Conservation (phyloP, 345 rosid species). For the Corchorus olitorius region DNA sequence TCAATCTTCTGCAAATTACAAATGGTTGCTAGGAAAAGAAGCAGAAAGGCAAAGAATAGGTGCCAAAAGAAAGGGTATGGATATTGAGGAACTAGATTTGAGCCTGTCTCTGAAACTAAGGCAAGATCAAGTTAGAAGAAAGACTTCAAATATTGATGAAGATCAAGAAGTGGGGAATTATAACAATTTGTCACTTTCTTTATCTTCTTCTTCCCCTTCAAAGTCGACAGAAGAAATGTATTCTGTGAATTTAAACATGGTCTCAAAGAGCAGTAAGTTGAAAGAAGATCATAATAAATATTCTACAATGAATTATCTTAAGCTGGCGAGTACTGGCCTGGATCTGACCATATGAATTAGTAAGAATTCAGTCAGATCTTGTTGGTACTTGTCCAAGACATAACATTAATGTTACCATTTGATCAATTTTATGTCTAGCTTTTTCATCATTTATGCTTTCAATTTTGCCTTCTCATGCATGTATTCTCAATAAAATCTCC, state of each 20-base stretch:
- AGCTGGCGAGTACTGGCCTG: slow-evolving; percentile 39
- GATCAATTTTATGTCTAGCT: not conserved
- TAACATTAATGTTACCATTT: not conserved
- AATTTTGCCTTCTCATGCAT: not conserved
- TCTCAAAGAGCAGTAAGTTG: not conserved
- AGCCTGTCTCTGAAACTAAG: slow-evolving; percentile 35
- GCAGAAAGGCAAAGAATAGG: slow-evolving; percentile 18
- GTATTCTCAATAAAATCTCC: not conserved
- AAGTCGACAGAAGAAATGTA: not conserved
- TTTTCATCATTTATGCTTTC: slow-evolving; percentile 3
- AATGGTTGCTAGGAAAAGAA: slow-evolving; percentile 7
- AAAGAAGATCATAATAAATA: slow-evolving; percentile 8
- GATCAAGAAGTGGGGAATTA: slow-evolving; percentile 17
- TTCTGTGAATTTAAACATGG: slow-evolving; percentile 3
- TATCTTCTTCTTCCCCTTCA: slow-evolving; percentile 33
- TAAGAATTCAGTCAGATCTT: slow-evolving; percentile 46
- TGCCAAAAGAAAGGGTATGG: slow-evolving; percentile 26
- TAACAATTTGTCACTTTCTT: slow-evolving; percentile 33
- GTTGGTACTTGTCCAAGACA: slow-evolving; percentile 46
- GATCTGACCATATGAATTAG: slow-evolving; percentile 44
- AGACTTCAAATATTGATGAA: slow-evolving; percentile 16
- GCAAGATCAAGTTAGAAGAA: not conserved
- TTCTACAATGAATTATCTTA: slow-evolving; percentile 12
- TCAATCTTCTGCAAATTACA: not conserved
- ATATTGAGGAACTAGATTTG: slow-evolving; percentile 33